Conservation (phyloP, 306 rosid species). For the Arachis hypogaea region DNA sequence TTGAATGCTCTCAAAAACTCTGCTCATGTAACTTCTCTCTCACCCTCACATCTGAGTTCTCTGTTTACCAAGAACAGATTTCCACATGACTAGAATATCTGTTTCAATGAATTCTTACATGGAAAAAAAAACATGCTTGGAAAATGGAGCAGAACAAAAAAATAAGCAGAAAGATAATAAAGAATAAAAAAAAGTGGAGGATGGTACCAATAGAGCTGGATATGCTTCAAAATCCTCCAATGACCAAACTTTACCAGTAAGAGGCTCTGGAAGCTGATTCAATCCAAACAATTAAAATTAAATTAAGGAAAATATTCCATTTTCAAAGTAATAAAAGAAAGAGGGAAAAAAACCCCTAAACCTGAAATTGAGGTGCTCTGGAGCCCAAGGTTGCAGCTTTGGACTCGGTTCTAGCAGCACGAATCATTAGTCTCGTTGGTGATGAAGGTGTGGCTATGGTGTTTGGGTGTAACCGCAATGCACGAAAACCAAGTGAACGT, state of each 20-base stretch:
- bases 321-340: neutral
- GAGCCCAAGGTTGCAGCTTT: conserved; percentile 68
- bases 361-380: conserved; percentile 89
- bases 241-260: conserved; percentile 82
- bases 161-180: neutral
- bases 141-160: conserved; percentile 21
- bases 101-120: neutral
- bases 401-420: conserved; percentile 70
- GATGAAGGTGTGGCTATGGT: conserved; percentile 22
- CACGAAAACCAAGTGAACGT: conserved; percentile 47
- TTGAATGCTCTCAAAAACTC: no score
- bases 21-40: no score
- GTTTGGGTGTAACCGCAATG: conserved; percentile 39
- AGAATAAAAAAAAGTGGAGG: no score
- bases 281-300: conserved; percentile 1
- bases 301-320: conserved; percentile 10
- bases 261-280: conserved; percentile 87
- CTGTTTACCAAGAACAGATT: no score
- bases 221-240: conserved; percentile 83
- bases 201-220: conserved; percentile 77
- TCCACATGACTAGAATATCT: no score
- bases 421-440: conserved; percentile 50
- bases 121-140: neutral
- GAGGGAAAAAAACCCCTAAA: neutral
- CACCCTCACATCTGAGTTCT: no score